These are phyloP conservation scores for Begonia loranthoides DNA, from an alignment of 306 rosid species.

Conservation along the genomic window DNA sequence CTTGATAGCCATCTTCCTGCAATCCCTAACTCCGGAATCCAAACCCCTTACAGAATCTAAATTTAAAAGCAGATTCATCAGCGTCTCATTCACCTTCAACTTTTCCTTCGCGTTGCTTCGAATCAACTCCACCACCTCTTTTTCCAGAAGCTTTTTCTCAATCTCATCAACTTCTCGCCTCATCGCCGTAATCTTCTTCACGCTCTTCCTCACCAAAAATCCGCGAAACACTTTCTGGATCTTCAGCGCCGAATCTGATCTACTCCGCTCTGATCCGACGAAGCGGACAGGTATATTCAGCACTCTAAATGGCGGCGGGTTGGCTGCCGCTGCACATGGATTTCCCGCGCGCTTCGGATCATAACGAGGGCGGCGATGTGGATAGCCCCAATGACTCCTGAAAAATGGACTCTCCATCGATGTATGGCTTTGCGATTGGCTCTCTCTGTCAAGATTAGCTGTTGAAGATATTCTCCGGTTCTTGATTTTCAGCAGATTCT, in stretches of 20 bases:
- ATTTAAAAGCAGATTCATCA: slow-evolving; percentile 51
- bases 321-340: slow-evolving; percentile 8
- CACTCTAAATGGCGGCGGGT: slow-evolving; percentile 25
- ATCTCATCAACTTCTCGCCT: slow-evolving; percentile 32
- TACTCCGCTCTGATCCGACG: slow-evolving; percentile 17
- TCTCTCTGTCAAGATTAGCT: no score
- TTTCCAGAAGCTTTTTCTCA: slow-evolving; percentile 13
- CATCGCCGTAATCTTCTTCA: slow-evolving; percentile 37
- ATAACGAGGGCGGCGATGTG: slow-evolving; percentile 1
- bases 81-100: slow-evolving; percentile 33
- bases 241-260: slow-evolving; percentile 23
- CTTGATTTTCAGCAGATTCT: no score
- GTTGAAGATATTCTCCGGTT: no score
- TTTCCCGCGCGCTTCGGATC: slow-evolving; percentile 2
- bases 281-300: slow-evolving; percentile 48
- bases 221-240: slow-evolving; percentile 57
- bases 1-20: slow-evolving; percentile 38
- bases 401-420: slow-evolving; percentile 22
- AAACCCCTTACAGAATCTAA: slow-evolving; percentile 52
- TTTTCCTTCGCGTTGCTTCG: slow-evolving; percentile 38
- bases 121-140: slow-evolving; percentile 17
- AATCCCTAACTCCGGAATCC: slow-evolving; percentile 38
- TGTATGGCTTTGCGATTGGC: no score
- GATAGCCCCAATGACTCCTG: slow-evolving; percentile 11
- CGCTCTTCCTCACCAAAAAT: slow-evolving; percentile 36